Percentiles rank a stretch among this genome's conserved stretches.
phyloP scores from a whole-genome alignment of 176 grass and related monocot species.

The Ensete glaucum region DNA sequence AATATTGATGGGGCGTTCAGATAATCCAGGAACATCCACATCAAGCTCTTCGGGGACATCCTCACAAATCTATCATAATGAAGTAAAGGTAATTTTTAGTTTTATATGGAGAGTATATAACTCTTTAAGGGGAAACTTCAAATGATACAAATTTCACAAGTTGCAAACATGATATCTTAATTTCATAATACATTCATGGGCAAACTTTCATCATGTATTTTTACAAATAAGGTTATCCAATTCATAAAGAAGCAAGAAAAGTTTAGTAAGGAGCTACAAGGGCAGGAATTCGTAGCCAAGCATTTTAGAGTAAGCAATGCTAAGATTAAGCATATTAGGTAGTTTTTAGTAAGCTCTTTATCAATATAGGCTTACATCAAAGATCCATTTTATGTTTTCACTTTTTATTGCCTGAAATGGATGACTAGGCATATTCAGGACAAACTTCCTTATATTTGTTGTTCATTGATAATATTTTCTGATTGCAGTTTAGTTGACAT shows the following conservation, averaged over 20 bases:
- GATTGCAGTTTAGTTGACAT: too few relatives aligned
- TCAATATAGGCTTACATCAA: not conserved
- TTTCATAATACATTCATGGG: not conserved
- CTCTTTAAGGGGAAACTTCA: not conserved
- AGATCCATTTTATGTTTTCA: not conserved
- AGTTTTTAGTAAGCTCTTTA: not conserved
- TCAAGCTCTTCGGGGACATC: slow-evolving; percentile 96
- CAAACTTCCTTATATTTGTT: too few relatives aligned
- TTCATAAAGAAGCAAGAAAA: not conserved
- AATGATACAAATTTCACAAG: not conserved
- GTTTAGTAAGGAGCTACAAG: not conserved
- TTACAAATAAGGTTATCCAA: not conserved
- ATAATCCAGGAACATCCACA: slow-evolving; percentile 77
- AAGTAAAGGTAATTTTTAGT: slow-evolving; percentile 8
- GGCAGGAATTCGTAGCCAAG: not conserved
- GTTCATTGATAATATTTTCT: too few relatives aligned
- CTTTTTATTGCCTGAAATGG: too few relatives aligned
- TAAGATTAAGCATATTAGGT: too few relatives aligned
- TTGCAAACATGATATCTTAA: not conserved
- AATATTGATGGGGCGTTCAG: slow-evolving; percentile 81
- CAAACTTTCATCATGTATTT: not conserved
- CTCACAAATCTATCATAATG: slow-evolving; percentile 70
- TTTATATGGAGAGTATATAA: not conserved
- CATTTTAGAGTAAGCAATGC: not conserved
- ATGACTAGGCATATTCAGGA: too few relatives aligned